These are phyloP conservation scores for Fusarium camptoceras DNA, from an alignment of 2,329 filamentous ascomycete species.

Conservation along the genomic window DNA sequence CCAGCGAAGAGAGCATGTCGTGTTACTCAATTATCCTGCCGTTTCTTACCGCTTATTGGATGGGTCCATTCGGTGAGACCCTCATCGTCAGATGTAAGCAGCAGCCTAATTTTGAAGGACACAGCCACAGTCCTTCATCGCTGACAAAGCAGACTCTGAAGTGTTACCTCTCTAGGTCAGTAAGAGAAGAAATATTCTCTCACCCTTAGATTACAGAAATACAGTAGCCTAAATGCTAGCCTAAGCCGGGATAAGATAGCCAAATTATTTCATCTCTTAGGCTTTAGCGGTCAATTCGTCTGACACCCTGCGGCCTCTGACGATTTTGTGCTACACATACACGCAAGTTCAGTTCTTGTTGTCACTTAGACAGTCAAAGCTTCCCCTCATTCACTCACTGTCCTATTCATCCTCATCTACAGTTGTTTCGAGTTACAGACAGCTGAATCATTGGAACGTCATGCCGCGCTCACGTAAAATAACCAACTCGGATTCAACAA, in stretches of 20 bases:
- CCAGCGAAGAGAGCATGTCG: too few species aligned
- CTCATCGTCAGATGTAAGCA: not conserved
- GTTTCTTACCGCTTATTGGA: not conserved
- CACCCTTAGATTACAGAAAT: too few species aligned
- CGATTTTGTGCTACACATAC: too few species aligned
- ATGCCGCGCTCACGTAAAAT: not conserved
- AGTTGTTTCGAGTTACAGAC: not conserved
- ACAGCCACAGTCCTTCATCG: not conserved
- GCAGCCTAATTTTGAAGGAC: not conserved
- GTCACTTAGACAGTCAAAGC: too few species aligned
- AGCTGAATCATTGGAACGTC: not conserved
- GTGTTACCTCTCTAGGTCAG: too few species aligned
- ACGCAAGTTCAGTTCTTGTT: not conserved
- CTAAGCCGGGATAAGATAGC: too few species aligned
- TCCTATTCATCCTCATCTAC: not conserved
- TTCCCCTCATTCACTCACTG: too few species aligned
- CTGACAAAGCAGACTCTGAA: not conserved
- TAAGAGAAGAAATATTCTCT: too few species aligned
- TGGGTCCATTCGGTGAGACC: not conserved
- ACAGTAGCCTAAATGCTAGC: too few species aligned
- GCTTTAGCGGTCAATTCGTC: too few species aligned
- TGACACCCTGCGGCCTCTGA: too few species aligned
- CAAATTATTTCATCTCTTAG: too few species aligned
- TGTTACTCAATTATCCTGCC: not conserved
- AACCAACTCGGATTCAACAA: not conserved